A percentile compares a stretch with the other conserved stretches of the same genome.
Evolutionary conservation across 208 protist genomes (phyloP).

Genomic region (Leptomonas pyrrhocoris): DNA sequence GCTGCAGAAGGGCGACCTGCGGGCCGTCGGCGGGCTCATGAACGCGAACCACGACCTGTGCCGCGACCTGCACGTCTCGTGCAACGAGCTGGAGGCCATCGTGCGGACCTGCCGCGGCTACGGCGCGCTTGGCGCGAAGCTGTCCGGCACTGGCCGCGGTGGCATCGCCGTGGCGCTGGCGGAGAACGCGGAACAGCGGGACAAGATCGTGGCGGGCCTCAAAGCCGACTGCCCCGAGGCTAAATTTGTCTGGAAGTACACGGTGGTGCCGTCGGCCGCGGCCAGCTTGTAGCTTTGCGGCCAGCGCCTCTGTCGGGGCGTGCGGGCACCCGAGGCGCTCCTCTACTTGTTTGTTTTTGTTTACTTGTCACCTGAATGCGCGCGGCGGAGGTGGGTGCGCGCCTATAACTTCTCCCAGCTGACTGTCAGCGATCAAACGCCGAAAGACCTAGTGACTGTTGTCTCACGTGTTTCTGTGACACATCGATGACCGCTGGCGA

Average conservation of each 20-base stretch:
- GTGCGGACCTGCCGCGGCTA: constrained; percentile 39
- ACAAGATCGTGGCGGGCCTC: no score
- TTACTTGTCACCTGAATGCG: no score
- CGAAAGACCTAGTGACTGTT: not conserved
- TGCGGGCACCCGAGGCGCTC: no score
- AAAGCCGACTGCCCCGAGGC: constrained; percentile 46
- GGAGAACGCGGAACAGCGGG: constrained; percentile 31
- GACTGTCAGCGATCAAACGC: not conserved
- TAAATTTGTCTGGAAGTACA: constrained; percentile 82
- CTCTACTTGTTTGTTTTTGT: no score
- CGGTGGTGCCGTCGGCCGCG: constrained; percentile 31
- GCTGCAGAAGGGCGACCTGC: no score
- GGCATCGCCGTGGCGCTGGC: constrained; percentile 75
- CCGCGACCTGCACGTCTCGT: constrained; percentile 65
- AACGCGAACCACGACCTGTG: constrained; percentile 71
- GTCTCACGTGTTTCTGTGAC: no score
- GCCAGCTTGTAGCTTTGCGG: constrained; percentile 12
- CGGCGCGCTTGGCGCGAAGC: no score
- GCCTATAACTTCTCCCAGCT: no score
- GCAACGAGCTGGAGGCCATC: constrained; percentile 74
- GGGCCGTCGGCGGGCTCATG: constrained; percentile 59
- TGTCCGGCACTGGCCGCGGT: constrained; percentile 79
- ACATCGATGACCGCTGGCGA: no score
- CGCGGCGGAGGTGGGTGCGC: no score
- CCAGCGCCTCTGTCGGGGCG: no score